phyloP scores from a whole-genome alignment of 1,284 basidiomycete genomes.

The Moesziomyces globuligerus region DNA sequence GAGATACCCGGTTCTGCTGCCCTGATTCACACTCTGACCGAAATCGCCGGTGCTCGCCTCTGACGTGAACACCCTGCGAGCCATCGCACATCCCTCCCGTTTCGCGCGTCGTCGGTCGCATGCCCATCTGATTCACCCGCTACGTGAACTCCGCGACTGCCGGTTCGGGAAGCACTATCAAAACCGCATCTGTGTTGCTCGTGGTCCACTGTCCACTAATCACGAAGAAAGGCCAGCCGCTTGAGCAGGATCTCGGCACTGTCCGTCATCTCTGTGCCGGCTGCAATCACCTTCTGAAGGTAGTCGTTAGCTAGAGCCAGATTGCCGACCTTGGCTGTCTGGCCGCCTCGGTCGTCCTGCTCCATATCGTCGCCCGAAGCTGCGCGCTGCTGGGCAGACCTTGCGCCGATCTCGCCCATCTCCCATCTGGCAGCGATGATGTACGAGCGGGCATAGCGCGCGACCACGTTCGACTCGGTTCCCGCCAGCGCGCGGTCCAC shows the following conservation, averaged over 20 bases:
- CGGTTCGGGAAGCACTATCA: too few relatives aligned
- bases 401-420: conserved; percentile 62
- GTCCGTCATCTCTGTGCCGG: conserved; percentile 60
- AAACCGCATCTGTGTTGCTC: neutral
- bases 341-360: conserved; percentile 14
- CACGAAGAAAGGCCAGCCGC: conserved; percentile 51
- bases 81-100: neutral
- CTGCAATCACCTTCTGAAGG: conserved; percentile 61
- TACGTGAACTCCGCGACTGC: too few relatives aligned
- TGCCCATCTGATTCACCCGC: too few relatives aligned
- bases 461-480: conserved; percentile 52
- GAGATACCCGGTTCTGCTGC: too few relatives aligned
- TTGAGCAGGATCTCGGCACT: conserved; percentile 63
- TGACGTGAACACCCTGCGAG: neutral
- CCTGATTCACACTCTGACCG: too few relatives aligned
- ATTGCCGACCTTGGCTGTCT: conserved; percentile 41
- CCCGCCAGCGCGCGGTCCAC: conserved; percentile 47
- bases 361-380: conserved; percentile 26
- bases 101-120: neutral
- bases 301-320: conserved; percentile 61
- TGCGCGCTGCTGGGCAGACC: conserved; percentile 21
- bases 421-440: conserved; percentile 63
- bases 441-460: conserved; percentile 56
- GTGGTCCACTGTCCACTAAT: conserved; percentile 7
- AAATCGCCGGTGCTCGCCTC: too few relatives aligned